These are phyloP conservation scores for Debaryomyces castellii DNA, from an alignment of 805 yeast genomes.

Conservation along the genomic window DNA sequence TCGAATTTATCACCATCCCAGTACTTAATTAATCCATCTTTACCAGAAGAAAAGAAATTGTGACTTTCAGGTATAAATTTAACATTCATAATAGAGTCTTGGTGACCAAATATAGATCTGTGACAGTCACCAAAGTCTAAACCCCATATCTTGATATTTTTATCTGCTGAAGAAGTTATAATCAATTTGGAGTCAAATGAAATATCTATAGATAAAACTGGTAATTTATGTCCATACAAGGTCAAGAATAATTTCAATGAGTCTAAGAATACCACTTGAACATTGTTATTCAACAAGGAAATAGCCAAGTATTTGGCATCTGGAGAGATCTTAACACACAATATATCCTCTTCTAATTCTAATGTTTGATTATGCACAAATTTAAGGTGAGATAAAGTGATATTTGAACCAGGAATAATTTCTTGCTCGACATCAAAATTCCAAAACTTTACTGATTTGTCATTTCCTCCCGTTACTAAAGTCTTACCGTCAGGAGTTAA, in stretches of 20 bases:
- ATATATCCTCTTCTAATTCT: conserved; percentile 82
- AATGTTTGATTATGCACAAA: conserved; percentile 76
- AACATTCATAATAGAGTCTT: conserved; percentile 90
- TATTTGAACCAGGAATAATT: conserved; percentile 65
- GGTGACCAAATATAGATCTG: conserved; percentile 93
- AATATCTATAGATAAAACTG: conserved; percentile 90
- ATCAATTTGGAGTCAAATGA: conserved; percentile 84
- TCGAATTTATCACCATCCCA: conserved; percentile 99
- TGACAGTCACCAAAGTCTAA: conserved; percentile 99
- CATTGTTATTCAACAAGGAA: conserved; percentile 89
- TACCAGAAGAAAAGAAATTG: conserved; percentile 84
- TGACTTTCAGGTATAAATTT: conserved; percentile 82
- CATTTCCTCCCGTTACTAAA: conserved; percentile 91
- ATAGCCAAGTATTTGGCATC: conserved; percentile 77
- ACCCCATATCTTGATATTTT: conserved; percentile 98
- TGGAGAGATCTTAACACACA: conserved; percentile 77
- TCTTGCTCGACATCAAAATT: conserved; percentile 67
- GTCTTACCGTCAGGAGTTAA: conserved; percentile 81
- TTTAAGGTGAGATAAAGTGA: conserved; percentile 52
- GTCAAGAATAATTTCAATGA: conserved; percentile 84
- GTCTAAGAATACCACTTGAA: conserved; percentile 87
- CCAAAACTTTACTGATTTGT: conserved; percentile 90
- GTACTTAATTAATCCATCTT: conserved; percentile 85
- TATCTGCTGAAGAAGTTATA: conserved; percentile 94
- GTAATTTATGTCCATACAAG: conserved; percentile 93